Evolutionary conservation across 768 basidiomycete genomes (phyloP).

Genomic region (Fibroporia radiculosa): DNA sequence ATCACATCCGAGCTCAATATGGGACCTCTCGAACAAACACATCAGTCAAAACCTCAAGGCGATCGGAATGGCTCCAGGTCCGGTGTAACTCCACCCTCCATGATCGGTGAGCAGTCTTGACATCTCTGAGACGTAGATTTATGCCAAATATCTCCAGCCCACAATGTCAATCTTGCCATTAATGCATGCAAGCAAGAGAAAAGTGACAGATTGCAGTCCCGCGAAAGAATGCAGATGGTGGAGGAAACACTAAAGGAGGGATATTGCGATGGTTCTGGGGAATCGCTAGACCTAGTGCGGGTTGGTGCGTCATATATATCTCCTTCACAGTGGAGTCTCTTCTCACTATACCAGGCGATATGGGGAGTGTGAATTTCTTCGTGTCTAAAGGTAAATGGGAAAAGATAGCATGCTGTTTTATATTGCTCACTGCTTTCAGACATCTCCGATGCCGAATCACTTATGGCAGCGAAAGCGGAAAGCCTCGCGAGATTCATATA

Average conservation of each 20-base stretch:
- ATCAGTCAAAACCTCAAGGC: too few species aligned
- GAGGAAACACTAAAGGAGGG: constrained; percentile 73
- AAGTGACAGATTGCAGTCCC: constrained; percentile 50
- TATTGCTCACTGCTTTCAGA: constrained; percentile 32
- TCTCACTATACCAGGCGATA: constrained; percentile 36
- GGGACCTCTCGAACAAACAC: too few species aligned
- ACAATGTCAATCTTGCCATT: constrained; percentile 66
- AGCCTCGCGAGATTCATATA: constrained; percentile 65
- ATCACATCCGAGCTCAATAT: too few species aligned
- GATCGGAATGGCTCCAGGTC: too few species aligned
- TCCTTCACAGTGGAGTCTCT: constrained; percentile 2
- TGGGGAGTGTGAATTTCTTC: constrained; percentile 57
- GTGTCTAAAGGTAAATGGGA: constrained; percentile 48
- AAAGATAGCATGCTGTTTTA: not conserved
- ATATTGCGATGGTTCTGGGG: constrained; percentile 74
- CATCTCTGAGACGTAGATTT: too few species aligned
- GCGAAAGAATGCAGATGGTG: constrained; percentile 61
- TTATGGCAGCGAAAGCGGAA: constrained; percentile 48
- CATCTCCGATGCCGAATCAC: constrained; percentile 39
- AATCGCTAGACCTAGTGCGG: constrained; percentile 47
- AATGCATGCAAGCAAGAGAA: constrained; percentile 67
- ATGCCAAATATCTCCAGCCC: constrained; percentile 33
- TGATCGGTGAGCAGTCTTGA: too few species aligned
- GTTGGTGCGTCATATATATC: constrained; percentile 39
- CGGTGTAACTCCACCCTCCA: too few species aligned